Percentiles rank a stretch among this genome's conserved stretches.
phyloP scores from a whole-genome alignment of 805 yeast genomes.

The Candida dajiaensis region DNA sequence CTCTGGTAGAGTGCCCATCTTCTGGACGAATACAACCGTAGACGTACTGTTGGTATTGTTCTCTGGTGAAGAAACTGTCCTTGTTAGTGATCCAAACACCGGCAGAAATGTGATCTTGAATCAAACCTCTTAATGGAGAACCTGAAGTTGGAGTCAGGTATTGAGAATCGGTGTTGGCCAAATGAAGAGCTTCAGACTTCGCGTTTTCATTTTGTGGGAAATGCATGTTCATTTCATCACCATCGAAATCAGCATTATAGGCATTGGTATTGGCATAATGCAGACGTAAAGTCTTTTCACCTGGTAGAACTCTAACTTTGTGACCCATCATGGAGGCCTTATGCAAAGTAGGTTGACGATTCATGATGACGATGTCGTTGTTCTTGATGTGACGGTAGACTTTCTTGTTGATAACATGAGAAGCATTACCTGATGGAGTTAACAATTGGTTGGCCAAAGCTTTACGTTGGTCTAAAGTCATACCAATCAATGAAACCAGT shows the following conservation, averaged over 20 bases:
- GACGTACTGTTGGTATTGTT: conserved; percentile 85
- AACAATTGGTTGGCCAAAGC: conserved; percentile 90
- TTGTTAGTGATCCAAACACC: conserved; percentile 98
- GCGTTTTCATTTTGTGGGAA: conserved; percentile 98
- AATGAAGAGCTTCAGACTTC: conserved; percentile 87
- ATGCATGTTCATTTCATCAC: conserved; percentile 99
- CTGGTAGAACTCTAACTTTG: conserved; percentile 92
- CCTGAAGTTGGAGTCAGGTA: conserved; percentile 98
- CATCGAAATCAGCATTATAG: conserved; percentile 97
- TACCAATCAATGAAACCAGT: conserved; percentile 72
- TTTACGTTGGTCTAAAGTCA: conserved; percentile 90
- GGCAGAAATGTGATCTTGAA: conserved; percentile 97
- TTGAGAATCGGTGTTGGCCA: conserved; percentile 97
- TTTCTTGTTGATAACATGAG: conserved; percentile 74
- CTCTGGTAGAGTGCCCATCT: conserved; percentile 85
- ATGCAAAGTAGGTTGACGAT: conserved; percentile 98
- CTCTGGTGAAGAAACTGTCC: conserved; percentile 87
- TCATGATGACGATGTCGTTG: conserved; percentile 94
- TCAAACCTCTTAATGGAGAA: conserved; percentile 95
- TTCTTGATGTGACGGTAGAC: conserved; percentile 92
- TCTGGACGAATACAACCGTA: conserved; percentile 96
- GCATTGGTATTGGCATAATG: conserved; percentile 99
- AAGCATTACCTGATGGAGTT: conserved; percentile 67
- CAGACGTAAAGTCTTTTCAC: conserved; percentile 91
- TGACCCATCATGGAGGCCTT: conserved; percentile 99